Evolutionary conservation across 148 eudicot genomes (phyloP), one percentile per base, ranked within the genome.

Genomic region (Cornus suecica): DNA sequence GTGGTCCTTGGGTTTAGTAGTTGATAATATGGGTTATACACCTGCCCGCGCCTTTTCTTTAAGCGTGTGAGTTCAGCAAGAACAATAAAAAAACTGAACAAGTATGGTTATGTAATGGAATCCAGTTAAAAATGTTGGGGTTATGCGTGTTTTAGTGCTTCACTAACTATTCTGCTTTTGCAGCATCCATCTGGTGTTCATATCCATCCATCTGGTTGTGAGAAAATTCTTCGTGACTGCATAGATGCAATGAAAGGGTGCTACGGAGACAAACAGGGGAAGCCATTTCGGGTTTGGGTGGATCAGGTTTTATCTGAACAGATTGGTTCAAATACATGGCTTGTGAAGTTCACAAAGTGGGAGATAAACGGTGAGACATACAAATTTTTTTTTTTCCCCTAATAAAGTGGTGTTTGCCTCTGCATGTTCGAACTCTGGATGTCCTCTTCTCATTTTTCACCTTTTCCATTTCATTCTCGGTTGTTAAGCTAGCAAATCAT

Each of bases 271-370:
- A 82, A 77, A 71, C 83, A 82, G 66, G 90, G 90, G 62, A 84
- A 81, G 45, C 75, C 76, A 61, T 86, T 83, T 73, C 84, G 83
- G 37, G 83, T 89, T 51, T 89, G 90, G 90, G 80, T 87, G 75
- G 92, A 89, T 73, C 92, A 86, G 68, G 85, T 87, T 56, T 78
- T 87, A 66, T 80, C 89, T 72, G 78, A 82, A 45, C 80, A 79
- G 75, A 80, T 87, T 64, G 82, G 89, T 67, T 25, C 79, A 66
- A 82, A 84, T 76, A 74, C 85, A 65, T 89, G 90, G 92, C 82
- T 87, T 25, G 83, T 89, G 83, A 84, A 83, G 79, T 89, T 81
- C 82, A 85, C 80, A 1, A 87, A 83, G 78, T 87, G 92, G 90
- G 89, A 85, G 70, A 71, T 70, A 32, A 64, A 69, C 54, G 92